Evolutionary conservation across 768 basidiomycete genomes (phyloP).

Genomic region (Amanita rubescens): DNA sequence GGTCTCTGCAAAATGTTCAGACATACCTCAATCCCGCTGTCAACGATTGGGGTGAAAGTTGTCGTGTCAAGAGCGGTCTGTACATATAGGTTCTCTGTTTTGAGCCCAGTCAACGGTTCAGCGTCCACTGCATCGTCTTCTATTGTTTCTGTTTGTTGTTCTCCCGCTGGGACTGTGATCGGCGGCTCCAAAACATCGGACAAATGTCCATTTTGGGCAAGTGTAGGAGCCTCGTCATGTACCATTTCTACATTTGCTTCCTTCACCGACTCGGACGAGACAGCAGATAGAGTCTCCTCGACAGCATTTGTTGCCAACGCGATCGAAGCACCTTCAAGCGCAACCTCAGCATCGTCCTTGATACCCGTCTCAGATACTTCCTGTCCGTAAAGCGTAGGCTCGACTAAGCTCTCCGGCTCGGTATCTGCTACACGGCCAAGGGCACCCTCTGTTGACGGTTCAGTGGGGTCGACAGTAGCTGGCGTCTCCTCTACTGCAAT

Average conservation of each 20-base stretch:
- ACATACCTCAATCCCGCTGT: conserved; percentile 8
- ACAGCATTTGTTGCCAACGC: conserved; percentile 1
- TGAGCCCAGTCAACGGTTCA: neutral
- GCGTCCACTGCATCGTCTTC: neutral
- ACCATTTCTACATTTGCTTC: neutral
- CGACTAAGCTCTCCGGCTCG: neutral
- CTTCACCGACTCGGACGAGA: neutral
- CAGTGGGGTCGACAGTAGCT: neutral
- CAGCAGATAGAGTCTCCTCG: neutral
- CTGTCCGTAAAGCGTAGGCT: neutral
- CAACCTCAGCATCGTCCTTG: conserved; percentile 1
- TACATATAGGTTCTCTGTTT: neutral
- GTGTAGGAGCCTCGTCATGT: neutral
- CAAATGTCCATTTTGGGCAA: neutral
- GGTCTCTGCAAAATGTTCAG: neutral
- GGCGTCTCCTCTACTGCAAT: neutral
- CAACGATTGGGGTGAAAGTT: conserved; percentile 3
- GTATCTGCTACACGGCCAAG: neutral
- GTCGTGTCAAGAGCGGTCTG: neutral
- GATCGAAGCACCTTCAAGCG: neutral
- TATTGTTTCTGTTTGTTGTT: neutral
- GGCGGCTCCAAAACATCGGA: neutral
- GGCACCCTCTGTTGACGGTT: neutral
- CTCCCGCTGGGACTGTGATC: no score
- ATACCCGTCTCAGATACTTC: conserved; percentile 5